phyloP scores from a whole-genome alignment of 495 filamentous ascomycete genomes.

The Hypoxylon crocopeplum region DNA sequence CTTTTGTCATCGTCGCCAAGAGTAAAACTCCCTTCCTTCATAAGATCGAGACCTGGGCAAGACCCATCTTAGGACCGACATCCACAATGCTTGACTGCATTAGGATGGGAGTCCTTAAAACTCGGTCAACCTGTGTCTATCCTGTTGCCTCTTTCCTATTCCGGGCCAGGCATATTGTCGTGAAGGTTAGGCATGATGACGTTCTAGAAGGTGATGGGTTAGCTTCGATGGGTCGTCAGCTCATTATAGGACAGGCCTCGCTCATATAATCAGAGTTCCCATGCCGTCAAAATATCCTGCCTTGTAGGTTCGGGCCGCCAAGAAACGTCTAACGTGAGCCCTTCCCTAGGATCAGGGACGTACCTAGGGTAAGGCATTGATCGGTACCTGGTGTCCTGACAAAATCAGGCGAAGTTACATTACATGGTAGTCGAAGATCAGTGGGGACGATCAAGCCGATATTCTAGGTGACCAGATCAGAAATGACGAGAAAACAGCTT shows the following conservation, averaged over 20 bases:
- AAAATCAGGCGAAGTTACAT: neutral
- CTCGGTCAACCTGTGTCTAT: neutral
- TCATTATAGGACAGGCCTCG: neutral
- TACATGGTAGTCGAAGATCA: neutral
- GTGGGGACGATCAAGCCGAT: neutral
- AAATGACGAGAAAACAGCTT: neutral
- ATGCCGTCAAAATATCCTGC: neutral
- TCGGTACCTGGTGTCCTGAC: neutral
- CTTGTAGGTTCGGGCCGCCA: neutral
- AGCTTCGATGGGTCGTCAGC: neutral
- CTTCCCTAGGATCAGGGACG: neutral
- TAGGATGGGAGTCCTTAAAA: neutral
- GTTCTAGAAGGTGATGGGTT: neutral
- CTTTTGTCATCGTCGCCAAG: slow-evolving; percentile 28
- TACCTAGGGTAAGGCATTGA: neutral
- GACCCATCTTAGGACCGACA: slow-evolving; percentile 10
- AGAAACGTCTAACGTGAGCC: neutral
- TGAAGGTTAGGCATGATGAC: slow-evolving; percentile 1
- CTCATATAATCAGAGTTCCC: too few relatives aligned
- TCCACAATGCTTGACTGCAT: slow-evolving; percentile 7
- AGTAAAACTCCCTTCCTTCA: neutral
- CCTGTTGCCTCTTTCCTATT: slow-evolving; percentile 17
- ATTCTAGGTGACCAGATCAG: neutral
- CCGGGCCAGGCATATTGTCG: neutral
- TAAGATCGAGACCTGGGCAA: slow-evolving; percentile 1